phyloP scores from a whole-genome alignment of 2,329 filamentous ascomycete species.

The Alternaria dauci region DNA sequence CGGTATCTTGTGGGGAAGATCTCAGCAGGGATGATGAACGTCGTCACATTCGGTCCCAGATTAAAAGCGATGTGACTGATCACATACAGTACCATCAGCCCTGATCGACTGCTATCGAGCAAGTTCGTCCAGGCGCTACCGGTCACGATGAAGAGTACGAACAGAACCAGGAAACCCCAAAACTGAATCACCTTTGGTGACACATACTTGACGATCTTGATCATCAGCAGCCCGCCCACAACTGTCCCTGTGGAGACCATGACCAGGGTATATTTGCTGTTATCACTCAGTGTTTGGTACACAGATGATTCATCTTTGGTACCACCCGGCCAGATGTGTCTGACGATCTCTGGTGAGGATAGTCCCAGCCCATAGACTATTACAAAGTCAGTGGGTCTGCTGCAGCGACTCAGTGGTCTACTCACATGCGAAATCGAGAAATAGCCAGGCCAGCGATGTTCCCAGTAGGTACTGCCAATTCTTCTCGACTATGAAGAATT shows the following conservation, averaged over 20 bases:
- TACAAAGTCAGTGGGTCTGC: background rate
- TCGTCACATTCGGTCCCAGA: constrained; percentile 48
- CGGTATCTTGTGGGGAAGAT: constrained; percentile 65
- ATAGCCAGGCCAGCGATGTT: constrained; percentile 48
- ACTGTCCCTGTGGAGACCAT: constrained; percentile 47
- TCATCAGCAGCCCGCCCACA: constrained; percentile 43
- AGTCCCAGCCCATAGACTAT: constrained; percentile 46
- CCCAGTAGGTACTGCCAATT: constrained; percentile 51
- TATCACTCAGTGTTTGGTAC: constrained; percentile 35
- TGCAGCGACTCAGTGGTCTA: background rate
- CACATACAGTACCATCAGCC: constrained; percentile 44
- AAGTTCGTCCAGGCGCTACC: constrained; percentile 44
- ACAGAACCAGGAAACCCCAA: constrained; percentile 45
- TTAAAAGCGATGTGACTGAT: constrained; percentile 49
- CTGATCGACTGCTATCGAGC: constrained; percentile 33
- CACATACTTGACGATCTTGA: constrained; percentile 46
- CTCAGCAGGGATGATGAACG: constrained; percentile 61
- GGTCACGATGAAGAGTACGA: constrained; percentile 44
- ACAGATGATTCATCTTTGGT: constrained; percentile 23
- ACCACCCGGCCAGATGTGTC: constrained; percentile 42
- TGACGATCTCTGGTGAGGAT: constrained; percentile 48
- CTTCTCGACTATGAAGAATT: constrained; percentile 46
- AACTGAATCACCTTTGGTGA: constrained; percentile 46
- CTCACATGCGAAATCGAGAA: constrained; percentile 48
- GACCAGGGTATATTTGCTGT: constrained; percentile 44